Evolutionary conservation across 192 early-diverging fungal genomes (phyloP).

Genomic region (Chytriomyces confervae): DNA sequence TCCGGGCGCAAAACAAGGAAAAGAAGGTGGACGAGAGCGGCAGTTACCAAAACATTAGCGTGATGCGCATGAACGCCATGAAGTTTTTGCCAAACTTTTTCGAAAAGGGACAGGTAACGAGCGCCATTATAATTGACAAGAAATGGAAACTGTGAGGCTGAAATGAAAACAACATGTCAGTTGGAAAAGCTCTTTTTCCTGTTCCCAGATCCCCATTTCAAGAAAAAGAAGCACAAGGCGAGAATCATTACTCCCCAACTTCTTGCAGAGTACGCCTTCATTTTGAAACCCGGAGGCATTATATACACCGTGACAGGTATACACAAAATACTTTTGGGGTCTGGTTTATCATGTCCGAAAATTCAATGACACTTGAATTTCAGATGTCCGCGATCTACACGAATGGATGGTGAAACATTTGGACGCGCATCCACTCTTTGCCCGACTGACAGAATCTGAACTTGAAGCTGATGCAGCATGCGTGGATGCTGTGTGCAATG

Average conservation of each 20-base stretch:
- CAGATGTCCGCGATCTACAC: constrained; percentile 75
- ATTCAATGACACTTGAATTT: not conserved
- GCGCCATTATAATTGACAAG: not conserved
- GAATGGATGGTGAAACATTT: constrained; percentile 91
- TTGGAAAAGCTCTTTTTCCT: constrained; percentile 97
- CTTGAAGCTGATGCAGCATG: constrained; percentile 81
- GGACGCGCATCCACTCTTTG: constrained; percentile 93
- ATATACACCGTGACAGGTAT: constrained; percentile 93
- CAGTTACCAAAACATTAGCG: constrained; percentile 94
- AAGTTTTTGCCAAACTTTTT: constrained; percentile 99
- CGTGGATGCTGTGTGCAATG: constrained; percentile 77
- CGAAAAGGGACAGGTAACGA: constrained; percentile 80
- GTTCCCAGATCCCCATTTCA: constrained; percentile 99
- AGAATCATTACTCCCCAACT: constrained; percentile 91
- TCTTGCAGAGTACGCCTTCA: constrained; percentile 96
- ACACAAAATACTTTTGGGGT: constrained; percentile 40
- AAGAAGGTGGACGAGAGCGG: constrained; percentile 61
- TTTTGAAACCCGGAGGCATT: constrained; percentile 84
- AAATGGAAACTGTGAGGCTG: not conserved
- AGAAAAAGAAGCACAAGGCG: constrained; percentile 97
- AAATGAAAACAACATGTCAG: constrained; percentile 39
- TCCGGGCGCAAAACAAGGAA: constrained; percentile 53
- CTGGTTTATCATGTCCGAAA: not conserved
- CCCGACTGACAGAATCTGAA: constrained; percentile 62
- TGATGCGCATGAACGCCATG: constrained; percentile 98